Evolutionary conservation across 2,329 filamentous ascomycete species (phyloP).

Genomic region (Neonectria ditissima): DNA sequence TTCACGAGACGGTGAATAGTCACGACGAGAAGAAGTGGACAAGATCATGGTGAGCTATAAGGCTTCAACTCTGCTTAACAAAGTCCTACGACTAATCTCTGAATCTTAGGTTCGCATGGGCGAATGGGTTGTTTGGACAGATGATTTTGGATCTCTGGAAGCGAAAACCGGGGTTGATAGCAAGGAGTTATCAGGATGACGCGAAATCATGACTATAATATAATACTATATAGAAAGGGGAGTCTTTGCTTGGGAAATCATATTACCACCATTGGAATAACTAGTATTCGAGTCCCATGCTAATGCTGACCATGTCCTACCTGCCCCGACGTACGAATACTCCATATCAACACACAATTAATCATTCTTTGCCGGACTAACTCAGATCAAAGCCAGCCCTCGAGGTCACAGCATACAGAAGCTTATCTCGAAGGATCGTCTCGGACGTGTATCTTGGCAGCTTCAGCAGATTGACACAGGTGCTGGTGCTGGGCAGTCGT

Average conservation of each 20-base stretch:
- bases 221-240: conserved; percentile 13
- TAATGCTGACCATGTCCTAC: conserved; percentile 33
- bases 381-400: conserved; percentile 93
- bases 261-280: conserved; percentile 1
- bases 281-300: conserved; percentile 24
- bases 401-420: conserved; percentile 89
- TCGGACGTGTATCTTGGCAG: conserved; percentile 82
- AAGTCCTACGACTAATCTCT: background rate
- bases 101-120: conserved; percentile 82
- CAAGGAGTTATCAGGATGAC: conserved; percentile 59
- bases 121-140: conserved; percentile 88
- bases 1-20: conserved; percentile 73
- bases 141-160: conserved; percentile 81
- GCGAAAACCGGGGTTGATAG: conserved; percentile 75
- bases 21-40: conserved; percentile 49
- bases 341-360: conserved; percentile 7
- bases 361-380: conserved; percentile 47
- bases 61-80: background rate
- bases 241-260: conserved; percentile 9
- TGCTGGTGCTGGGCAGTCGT: conserved; percentile 91
- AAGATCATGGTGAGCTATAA: conserved; percentile 49
- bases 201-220: conserved; percentile 17
- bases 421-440: conserved; percentile 76
- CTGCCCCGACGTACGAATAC: conserved; percentile 7
- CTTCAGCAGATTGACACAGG: conserved; percentile 95